Evolutionary conservation across 176 grass and related monocot species (phyloP).

Genomic region (Thalia dealbata): DNA sequence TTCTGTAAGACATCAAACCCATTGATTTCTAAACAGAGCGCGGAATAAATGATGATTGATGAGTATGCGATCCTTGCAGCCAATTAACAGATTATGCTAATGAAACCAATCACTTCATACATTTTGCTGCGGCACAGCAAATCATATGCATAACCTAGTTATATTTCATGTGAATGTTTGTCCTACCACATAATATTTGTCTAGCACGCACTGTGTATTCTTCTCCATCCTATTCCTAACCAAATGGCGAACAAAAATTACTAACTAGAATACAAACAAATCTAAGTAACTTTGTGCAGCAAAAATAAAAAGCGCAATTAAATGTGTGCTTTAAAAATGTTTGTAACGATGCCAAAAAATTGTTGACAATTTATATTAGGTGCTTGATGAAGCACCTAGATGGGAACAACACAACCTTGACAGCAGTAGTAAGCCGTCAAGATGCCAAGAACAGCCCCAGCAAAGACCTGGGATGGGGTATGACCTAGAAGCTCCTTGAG

Average conservation of each 20-base stretch:
- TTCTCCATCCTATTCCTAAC: not conserved
- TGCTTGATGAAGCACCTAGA: slow-evolving; percentile 19
- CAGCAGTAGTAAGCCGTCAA: slow-evolving; percentile 78
- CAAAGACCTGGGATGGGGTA: slow-evolving; percentile 89
- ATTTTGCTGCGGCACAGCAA: no score
- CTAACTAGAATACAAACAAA: not conserved
- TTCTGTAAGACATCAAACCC: no score
- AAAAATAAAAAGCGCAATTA: not conserved
- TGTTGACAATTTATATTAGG: slow-evolving; percentile 2
- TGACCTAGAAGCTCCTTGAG: slow-evolving; percentile 87
- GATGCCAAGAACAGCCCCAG: slow-evolving; percentile 68
- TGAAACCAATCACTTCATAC: no score
- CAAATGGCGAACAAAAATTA: not conserved
- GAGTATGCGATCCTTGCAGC: no score
- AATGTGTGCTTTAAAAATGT: not conserved
- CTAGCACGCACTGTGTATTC: not conserved
- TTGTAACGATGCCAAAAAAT: not conserved
- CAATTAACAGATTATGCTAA: no score
- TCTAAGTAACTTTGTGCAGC: not conserved
- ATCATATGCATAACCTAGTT: not conserved
- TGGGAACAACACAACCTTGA: slow-evolving; percentile 57
- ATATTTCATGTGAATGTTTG: not conserved
- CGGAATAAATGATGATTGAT: no score
- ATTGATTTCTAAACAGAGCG: no score
- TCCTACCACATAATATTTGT: not conserved